Base-by-base conservation (phyloP, 257 asterid species). In the Ocimum tenuiflorum region DNA sequence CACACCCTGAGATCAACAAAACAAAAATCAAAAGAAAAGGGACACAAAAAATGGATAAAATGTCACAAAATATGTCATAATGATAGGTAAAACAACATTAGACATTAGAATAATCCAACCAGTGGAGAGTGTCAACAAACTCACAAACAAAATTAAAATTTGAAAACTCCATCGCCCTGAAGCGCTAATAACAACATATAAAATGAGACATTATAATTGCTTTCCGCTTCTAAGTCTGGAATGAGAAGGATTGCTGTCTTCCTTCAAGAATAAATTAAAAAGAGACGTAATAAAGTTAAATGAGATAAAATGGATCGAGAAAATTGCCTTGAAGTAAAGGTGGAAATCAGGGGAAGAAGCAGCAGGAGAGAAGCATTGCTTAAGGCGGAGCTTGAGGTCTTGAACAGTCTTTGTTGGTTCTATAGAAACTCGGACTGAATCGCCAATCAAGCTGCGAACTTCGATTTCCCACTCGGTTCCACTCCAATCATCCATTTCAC, bases 401-500 rank as follows among this genome's bases (percentile, higher is more conserved):
- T 71, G 78, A 73, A 91, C 73, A 13, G 89, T 89, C 38, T 78
- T 66, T 77, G 63, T 68, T 46, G 81, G 72, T 15, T 68, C 65
- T 38, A 87, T 73, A 4, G 79, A 59, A 38, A 85, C 70, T 27
- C 51, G 20, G 18, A 86, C 55, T 7, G 95, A 85, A 75, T 89
- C 96, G 3, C 98, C 96, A 8, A 69, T 71, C 63, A 91, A 76
- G 74, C 91, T 83, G 45, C 95, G 91, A 11, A 89, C 85, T 76
- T 89, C 80, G 33, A 91, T 74, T 74, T 71, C 80, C 48, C n/a
- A 67, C 61, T 15, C 69, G 18, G 35, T 12, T 23, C 66, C 76
- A 45, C 61, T 73, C 60, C 63, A 70, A 29, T 60, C 73, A 31
- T 60, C 75, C 86, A 78, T 78, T 64, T 41, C 69, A 7, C 50